A percentile compares a stretch with the other conserved stretches of the same genome.
These are phyloP conservation scores for Podaxis pistillaris DNA, from an alignment of 768 basidiomycete species.

Conservation along the genomic window DNA sequence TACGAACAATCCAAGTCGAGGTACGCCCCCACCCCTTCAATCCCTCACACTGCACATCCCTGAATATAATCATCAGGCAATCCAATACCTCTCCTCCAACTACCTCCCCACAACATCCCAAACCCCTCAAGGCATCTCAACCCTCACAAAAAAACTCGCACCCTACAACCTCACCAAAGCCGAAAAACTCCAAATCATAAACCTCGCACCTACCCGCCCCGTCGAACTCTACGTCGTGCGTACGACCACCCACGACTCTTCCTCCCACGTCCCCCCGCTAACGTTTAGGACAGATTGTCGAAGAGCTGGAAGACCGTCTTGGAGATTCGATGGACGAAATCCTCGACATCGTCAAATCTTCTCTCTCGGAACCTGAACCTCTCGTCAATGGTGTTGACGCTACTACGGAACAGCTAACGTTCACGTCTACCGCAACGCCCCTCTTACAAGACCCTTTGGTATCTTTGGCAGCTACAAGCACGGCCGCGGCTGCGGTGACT, in stretches of 20 bases:
- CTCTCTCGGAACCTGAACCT: not conserved
- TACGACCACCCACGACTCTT: slow-evolving; percentile 16
- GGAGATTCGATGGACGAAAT: slow-evolving; percentile 70
- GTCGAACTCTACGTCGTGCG: slow-evolving; percentile 90
- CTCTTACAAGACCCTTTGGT: not conserved
- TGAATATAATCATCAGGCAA: slow-evolving; percentile 57
- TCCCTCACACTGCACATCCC: not conserved
- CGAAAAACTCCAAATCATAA: slow-evolving; percentile 92
- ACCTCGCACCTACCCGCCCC: slow-evolving; percentile 75
- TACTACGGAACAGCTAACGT: not conserved
- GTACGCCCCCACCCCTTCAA: slow-evolving; percentile 33
- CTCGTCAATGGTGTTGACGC: slow-evolving; percentile 1
- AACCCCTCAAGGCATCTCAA: slow-evolving; percentile 58
- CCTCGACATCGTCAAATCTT: slow-evolving; percentile 47
- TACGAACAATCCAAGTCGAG: slow-evolving; percentile 86
- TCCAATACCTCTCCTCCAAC: slow-evolving; percentile 77
- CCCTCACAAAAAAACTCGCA: slow-evolving; percentile 65
- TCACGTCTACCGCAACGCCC: slow-evolving; percentile 11
- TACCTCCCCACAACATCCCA: slow-evolving; percentile 70
- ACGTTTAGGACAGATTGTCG: slow-evolving; percentile 63
- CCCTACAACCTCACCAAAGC: slow-evolving; percentile 79
- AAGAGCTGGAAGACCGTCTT: slow-evolving; percentile 85
- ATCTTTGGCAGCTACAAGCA: too few relatives aligned
- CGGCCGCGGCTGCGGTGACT: slow-evolving; percentile 6
- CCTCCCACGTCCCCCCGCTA: not conserved